phyloP scores from a whole-genome alignment of 192 early-diverging fungal genomes.

The Kickxella alabastrina region DNA sequence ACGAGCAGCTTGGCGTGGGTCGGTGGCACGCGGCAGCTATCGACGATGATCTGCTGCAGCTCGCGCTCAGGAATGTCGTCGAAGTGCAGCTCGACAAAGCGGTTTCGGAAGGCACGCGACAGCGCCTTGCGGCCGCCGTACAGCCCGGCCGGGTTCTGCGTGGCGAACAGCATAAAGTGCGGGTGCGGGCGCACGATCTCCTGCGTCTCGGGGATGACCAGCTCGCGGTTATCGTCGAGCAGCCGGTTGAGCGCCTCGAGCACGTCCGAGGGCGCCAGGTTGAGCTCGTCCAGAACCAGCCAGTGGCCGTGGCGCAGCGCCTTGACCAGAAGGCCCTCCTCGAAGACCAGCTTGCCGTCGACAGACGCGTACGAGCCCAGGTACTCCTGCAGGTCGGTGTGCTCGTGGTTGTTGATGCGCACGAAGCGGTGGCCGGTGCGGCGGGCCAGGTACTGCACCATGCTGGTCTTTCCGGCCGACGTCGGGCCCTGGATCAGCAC shows the following conservation, averaged over 20 bases:
- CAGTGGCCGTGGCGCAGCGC: constrained; percentile 93
- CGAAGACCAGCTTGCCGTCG: constrained; percentile 85
- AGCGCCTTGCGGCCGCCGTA: constrained; percentile 97
- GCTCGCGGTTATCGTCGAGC: constrained; percentile 95
- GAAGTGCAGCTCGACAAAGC: constrained; percentile 96
- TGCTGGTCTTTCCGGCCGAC: constrained; percentile 94
- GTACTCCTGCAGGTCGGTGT: constrained; percentile 98
- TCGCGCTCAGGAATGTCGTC: constrained; percentile 92
- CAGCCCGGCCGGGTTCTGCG: constrained; percentile 96
- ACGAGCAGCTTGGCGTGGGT: constrained; percentile 83
- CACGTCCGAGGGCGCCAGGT: constrained; percentile 97
- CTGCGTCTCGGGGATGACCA: constrained; percentile 94
- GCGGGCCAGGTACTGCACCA: constrained; percentile 95
- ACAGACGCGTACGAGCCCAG: constrained; percentile 89
- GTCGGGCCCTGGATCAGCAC: constrained; percentile 98
- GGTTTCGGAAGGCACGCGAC: constrained; percentile 94
- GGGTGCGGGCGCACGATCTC: constrained; percentile 90
- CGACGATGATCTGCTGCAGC: constrained; percentile 83
- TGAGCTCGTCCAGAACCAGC: constrained; percentile 98
- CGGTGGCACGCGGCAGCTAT: constrained; percentile 81
- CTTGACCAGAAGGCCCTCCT: constrained; percentile 92
- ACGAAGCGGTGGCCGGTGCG: constrained; percentile 90
- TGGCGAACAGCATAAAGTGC: constrained; percentile 97
- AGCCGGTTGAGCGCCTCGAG: constrained; percentile 96
- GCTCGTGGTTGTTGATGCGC: constrained; percentile 99